Conservation (phyloP, 306 rosid genomes). For the Myrica gale region DNA sequence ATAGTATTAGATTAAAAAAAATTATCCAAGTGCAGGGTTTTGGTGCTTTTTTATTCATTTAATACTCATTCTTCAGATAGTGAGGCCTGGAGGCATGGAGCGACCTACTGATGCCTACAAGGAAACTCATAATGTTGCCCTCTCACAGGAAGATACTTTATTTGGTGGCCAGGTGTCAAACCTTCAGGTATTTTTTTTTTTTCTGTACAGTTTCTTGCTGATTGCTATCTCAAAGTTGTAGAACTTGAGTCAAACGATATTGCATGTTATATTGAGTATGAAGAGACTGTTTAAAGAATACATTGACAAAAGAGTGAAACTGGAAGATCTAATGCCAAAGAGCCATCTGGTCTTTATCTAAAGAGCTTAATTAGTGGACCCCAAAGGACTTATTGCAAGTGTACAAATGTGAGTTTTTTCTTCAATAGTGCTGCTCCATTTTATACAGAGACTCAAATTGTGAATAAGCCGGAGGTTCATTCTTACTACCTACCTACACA, state of each 20-base stretch:
- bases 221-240: not conserved
- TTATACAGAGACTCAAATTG: not conserved
- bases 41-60: conserved; percentile 12
- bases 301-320: not conserved
- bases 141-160: conserved; percentile 78
- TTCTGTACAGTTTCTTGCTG: not conserved
- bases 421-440: not conserved
- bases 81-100: conserved; percentile 99
- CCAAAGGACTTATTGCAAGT: not conserved
- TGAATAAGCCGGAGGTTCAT: not conserved
- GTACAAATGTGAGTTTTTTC: not conserved
- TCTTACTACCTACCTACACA: not conserved
- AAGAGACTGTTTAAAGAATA: not conserved
- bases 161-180: conserved; percentile 97
- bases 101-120: conserved; percentile 96
- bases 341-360: not conserved
- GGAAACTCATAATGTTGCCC: conserved; percentile 85
- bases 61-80: conserved; percentile 66
- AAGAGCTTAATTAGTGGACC: not conserved
- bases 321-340: not conserved
- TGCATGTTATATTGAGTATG: not conserved
- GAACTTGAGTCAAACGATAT: not conserved
- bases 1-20: conserved; percentile 14
- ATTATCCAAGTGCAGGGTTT: not conserved
- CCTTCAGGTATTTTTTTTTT: conserved; percentile 61